Evolutionary conservation across 495 filamentous ascomycete species (phyloP), one percentile per base, ranked within the genome.

Genomic region (Tuber borchii): DNA sequence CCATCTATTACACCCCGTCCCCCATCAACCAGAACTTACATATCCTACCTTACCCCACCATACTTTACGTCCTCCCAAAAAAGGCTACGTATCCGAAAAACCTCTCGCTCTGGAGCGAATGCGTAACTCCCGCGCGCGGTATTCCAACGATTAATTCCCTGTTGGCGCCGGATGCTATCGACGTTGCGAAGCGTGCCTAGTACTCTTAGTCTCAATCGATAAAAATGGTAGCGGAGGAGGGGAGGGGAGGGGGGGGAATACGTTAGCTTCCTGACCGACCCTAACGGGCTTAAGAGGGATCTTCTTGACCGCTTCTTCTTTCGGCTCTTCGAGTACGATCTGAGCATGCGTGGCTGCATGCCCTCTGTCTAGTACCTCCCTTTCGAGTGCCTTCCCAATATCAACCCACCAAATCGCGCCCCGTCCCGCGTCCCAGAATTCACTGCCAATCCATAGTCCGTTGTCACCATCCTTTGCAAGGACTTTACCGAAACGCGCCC

Each of bases 21-120:
- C n/a, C n/a, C n/a, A 14, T 61, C 8, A 8, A 37, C 2, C 34
- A 37, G 34, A 37, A 61, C 51, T n/a, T 31, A 26, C 51, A 61
- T n/a, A n/a, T n/a, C n/a, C n/a, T n/a, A 26, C 56, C 56, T 12
- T 6, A 3, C n/a, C 56, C 1, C 0, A 4, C 39, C 71, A 39
- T 40, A 31, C 12, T 69, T 39, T 73, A 71, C 70, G 4, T 56
- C 69, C 40, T 70, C 68, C 42, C 69, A 72, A 78, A 79, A 40
- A 82, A 73, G 16, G 72, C 81, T 4, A 82, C 68, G 4, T 77
- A 80, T 1, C 81, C 81, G 69, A 75, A 82, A 74, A 82, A 82
- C 69, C 77, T 73, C 73, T 70, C 17, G 31, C 72, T 80, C 77
- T 79, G 77, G 16, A 65, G 71, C n/a, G 56, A 72, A 9, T 72